Evolutionary conservation across 495 filamentous ascomycete genomes (phyloP).

Genomic region (Daldinia concentrica): DNA sequence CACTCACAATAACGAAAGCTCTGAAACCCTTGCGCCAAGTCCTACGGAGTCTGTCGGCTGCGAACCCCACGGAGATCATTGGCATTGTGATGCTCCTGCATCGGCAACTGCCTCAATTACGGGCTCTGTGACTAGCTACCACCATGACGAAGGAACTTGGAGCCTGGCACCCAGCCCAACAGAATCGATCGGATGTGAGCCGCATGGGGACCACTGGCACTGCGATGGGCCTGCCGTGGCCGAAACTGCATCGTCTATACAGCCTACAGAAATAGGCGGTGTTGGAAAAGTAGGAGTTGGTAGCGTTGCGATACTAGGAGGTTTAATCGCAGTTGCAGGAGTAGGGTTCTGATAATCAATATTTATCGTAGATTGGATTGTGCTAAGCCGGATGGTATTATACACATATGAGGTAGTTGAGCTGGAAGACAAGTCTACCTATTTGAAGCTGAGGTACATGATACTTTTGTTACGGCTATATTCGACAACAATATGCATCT

Average conservation of each 20-base stretch:
- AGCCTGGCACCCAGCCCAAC: constrained; percentile 48
- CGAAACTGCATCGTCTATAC: not conserved
- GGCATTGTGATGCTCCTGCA: constrained; percentile 49
- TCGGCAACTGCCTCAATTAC: not conserved
- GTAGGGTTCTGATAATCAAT: constrained; percentile 9
- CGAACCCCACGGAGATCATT: constrained; percentile 51
- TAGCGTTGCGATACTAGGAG: constrained; percentile 18
- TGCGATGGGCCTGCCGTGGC: constrained; percentile 43
- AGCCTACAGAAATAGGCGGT: constrained; percentile 3
- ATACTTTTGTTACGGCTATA: not conserved
- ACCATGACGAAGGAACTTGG: constrained; percentile 22
- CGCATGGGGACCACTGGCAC: constrained; percentile 55
- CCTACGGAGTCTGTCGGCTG: constrained; percentile 52
- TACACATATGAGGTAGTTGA: not conserved
- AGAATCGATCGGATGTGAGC: constrained; percentile 48
- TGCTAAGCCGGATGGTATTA: not conserved
- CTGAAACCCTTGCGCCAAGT: constrained; percentile 39
- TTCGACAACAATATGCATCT: not conserved
- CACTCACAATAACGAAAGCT: not conserved
- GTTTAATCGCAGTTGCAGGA: constrained; percentile 11
- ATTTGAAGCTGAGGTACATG: not conserved
- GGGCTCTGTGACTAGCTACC: not conserved
- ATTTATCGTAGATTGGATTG: no score
- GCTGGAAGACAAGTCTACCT: not conserved
- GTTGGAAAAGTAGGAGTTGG: constrained; percentile 13